These are phyloP conservation scores for Exsudoporus floridanus DNA, from an alignment of 1,284 basidiomycete genomes.

Conservation along the genomic window DNA sequence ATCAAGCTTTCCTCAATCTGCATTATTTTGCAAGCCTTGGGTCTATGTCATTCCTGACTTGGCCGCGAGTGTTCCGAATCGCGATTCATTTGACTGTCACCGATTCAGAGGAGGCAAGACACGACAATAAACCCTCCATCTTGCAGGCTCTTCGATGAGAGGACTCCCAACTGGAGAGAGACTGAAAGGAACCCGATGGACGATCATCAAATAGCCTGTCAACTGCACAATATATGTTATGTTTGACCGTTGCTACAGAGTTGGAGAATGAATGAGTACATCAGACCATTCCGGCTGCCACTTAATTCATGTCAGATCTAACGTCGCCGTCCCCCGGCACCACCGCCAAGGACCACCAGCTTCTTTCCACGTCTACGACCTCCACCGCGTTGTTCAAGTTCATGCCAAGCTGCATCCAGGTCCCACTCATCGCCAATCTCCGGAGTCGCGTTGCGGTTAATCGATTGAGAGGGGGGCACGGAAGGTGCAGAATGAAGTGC, in stretches of 20 bases:
- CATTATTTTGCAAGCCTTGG: no score
- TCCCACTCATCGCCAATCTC: conserved; percentile 68
- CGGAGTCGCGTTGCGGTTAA: conserved; percentile 28
- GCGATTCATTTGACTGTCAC: no score
- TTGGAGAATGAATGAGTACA: conserved; percentile 1
- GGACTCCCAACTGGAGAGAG: background rate
- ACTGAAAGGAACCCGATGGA: background rate
- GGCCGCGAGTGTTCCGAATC: no score
- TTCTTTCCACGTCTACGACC: conserved; percentile 59
- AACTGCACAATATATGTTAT: conserved; percentile 2
- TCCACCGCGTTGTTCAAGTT: conserved; percentile 59
- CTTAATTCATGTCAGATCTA: conserved; percentile 16
- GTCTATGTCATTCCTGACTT: no score
- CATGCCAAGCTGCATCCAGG: conserved; percentile 78
- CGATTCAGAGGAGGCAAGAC: no score
- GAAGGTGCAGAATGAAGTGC: conserved; percentile 52
- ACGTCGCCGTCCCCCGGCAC: conserved; percentile 46
- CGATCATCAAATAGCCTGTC: background rate
- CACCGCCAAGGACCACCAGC: conserved; percentile 67
- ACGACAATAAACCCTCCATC: background rate
- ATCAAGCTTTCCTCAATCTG: background rate
- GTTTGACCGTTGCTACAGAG: conserved; percentile 21
- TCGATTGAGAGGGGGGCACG: conserved; percentile 13
- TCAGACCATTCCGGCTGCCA: background rate
- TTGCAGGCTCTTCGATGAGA: background rate